Conservation (phyloP, 495 filamentous ascomycete species). For the Jackrogersella minutella region DNA sequence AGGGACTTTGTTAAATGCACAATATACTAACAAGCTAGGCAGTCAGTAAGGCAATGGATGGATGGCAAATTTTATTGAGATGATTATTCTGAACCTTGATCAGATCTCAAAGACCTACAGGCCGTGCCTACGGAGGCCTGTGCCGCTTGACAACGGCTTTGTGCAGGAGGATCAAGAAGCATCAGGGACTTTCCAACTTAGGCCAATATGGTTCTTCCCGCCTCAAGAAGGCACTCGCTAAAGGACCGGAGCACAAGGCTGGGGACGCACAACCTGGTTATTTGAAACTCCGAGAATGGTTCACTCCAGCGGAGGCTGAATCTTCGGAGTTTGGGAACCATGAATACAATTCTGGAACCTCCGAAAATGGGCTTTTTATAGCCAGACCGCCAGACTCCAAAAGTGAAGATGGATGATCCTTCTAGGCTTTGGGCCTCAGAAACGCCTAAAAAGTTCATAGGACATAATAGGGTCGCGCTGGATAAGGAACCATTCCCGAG, state of each 20-base stretch:
- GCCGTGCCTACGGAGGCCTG: neutral
- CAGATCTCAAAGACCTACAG: neutral
- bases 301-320: conserved; percentile 13
- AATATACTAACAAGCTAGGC: neutral
- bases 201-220: neutral
- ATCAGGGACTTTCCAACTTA: conserved; percentile 19
- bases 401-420: neutral
- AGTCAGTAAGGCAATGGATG: neutral
- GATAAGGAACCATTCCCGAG: conserved; percentile 6
- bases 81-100: neutral
- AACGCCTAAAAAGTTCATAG: neutral
- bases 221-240: neutral
- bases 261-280: conserved; percentile 3
- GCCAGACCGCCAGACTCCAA: conserved; percentile 7
- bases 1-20: neutral
- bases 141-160: neutral
- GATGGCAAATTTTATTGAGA: neutral
- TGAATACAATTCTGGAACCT: conserved; percentile 5
- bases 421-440: neutral
- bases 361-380: neutral
- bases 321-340: conserved; percentile 20
- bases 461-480: neutral
- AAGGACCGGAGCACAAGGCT: conserved; percentile 15
- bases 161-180: neutral
- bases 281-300: conserved; percentile 28